These are phyloP conservation scores for Alternaria burnsii DNA, from an alignment of 2,329 filamentous ascomycete species.

Conservation along the genomic window DNA sequence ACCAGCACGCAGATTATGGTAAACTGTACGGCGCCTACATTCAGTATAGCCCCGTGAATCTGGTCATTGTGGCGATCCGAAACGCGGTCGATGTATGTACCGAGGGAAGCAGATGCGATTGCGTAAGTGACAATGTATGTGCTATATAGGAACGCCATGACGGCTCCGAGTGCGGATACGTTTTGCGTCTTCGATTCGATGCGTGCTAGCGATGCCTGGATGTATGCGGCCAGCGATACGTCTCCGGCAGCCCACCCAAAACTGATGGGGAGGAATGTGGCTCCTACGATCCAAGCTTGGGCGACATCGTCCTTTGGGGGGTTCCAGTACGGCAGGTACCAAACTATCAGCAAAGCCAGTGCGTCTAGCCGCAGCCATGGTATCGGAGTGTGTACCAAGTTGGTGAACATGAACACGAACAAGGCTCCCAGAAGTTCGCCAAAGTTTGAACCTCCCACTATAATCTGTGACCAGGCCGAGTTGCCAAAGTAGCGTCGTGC, in stretches of 20 bases:
- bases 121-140: constrained; percentile 61
- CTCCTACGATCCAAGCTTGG: constrained; percentile 58
- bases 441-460: constrained; percentile 61
- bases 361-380: constrained; percentile 61
- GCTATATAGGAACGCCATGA: constrained; percentile 62
- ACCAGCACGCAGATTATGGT: constrained; percentile 56
- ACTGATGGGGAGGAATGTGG: constrained; percentile 55
- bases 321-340: constrained; percentile 60
- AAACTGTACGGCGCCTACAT: constrained; percentile 60
- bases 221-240: constrained; percentile 61
- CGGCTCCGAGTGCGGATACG: constrained; percentile 60
- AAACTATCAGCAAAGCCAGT: constrained; percentile 57
- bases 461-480: constrained; percentile 60
- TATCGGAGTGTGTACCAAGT: constrained; percentile 59
- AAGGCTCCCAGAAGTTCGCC: constrained; percentile 60
- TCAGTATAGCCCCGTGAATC: constrained; percentile 54
- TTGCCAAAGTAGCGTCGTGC: constrained; percentile 59
- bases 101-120: constrained; percentile 56
- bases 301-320: constrained; percentile 52
- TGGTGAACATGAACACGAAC: constrained; percentile 60
- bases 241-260: constrained; percentile 64
- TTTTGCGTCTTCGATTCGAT: constrained; percentile 56
- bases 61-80: constrained; percentile 49
- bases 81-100: constrained; percentile 57
- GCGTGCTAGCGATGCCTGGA: constrained; percentile 60